Evolutionary conservation across 2,329 filamentous ascomycete species (phyloP).

Genomic region (Fusarium nodosum): DNA sequence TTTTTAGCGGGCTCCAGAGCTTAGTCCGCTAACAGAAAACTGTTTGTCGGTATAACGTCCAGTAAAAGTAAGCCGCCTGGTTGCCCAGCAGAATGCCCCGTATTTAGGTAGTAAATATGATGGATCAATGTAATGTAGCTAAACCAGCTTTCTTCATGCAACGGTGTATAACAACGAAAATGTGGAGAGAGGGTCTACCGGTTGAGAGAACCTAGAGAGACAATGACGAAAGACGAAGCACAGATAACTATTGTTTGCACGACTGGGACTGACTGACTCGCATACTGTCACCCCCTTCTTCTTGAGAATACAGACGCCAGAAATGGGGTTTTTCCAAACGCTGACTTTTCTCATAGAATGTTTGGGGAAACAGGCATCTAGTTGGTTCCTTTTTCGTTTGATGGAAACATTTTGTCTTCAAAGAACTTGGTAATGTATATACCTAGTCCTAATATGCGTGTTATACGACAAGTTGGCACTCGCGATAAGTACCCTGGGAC

Average conservation of each 20-base stretch:
- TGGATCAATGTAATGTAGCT: background rate
- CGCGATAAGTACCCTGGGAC: background rate
- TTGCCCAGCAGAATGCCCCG: slow-evolving; percentile 17
- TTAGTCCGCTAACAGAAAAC: slow-evolving; percentile 17
- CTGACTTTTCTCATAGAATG: background rate
- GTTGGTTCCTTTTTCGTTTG: background rate
- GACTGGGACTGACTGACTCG: background rate
- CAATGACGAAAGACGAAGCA: background rate
- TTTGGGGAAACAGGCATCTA: background rate
- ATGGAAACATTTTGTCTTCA: background rate
- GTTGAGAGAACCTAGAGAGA: background rate
- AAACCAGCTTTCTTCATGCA: background rate
- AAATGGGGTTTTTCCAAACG: background rate
- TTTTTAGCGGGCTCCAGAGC: slow-evolving; percentile 27
- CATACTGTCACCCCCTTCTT: background rate
- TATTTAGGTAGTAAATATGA: slow-evolving; percentile 6
- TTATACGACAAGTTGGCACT: background rate
- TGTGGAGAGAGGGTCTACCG: background rate
- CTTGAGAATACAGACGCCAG: background rate
- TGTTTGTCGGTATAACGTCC: slow-evolving; percentile 7
- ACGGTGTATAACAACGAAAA: background rate
- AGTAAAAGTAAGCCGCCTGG: slow-evolving; percentile 12
- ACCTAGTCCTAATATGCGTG: background rate
- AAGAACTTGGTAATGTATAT: background rate
- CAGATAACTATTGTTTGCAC: background rate